Evolutionary conservation across 208 protist species (phyloP).

Genomic region (Acanthamoeba triangularis): DNA sequence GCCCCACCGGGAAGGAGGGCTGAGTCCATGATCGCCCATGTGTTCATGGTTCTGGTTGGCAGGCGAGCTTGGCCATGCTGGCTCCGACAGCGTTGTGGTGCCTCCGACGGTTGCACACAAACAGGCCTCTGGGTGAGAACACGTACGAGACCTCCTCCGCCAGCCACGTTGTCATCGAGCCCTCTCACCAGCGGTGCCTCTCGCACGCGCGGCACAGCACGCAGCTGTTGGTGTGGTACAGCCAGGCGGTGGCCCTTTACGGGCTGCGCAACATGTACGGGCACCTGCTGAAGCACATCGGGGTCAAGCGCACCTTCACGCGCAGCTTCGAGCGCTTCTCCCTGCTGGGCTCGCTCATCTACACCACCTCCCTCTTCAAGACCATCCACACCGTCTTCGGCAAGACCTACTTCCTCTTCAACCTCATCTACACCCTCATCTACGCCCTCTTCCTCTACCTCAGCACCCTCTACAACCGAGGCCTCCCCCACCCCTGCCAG

Average conservation of each 20-base stretch:
- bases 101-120: neutral
- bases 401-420: constrained; percentile 67
- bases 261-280: neutral
- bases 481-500: constrained; percentile 51
- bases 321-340: constrained; percentile 59
- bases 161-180: too few species aligned
- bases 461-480: constrained; percentile 35
- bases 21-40: neutral
- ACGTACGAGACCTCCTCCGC: too few species aligned
- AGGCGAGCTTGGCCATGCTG: constrained; percentile 32
- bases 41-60: too few species aligned
- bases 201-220: neutral
- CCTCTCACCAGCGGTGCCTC: too few species aligned
- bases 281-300: constrained; percentile 42
- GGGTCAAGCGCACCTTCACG: constrained; percentile 56
- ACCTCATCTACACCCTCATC: constrained; percentile 23
- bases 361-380: constrained; percentile 60
- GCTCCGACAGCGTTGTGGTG: constrained; percentile 44
- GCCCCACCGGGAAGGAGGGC: neutral
- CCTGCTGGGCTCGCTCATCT: constrained; percentile 44
- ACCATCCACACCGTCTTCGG: constrained; percentile 50
- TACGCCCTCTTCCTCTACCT: constrained; percentile 56
- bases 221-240: constrained; percentile 59
- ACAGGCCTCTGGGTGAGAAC: constrained; percentile 12
- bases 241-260: constrained; percentile 26